Evolutionary conservation across 2,329 filamentous ascomycete genomes (phyloP).

Genomic region (Cladobotryum protrusum): DNA sequence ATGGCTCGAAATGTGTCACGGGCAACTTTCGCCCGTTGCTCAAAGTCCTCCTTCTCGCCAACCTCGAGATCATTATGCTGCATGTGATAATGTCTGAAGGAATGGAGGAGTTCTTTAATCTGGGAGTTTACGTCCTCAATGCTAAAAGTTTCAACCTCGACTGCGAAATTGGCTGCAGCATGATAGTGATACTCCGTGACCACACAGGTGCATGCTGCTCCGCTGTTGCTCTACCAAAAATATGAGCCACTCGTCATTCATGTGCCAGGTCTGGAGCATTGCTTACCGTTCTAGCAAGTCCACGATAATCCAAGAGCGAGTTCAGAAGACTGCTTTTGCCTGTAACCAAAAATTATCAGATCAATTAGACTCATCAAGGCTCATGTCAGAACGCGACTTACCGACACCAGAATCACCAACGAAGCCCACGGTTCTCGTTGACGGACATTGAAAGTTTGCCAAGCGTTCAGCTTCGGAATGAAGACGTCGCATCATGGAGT

Average conservation of each 20-base stretch:
- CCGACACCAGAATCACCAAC: constrained; percentile 44
- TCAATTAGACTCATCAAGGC: too few relatives aligned
- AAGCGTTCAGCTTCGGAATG: constrained; percentile 27
- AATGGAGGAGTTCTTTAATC: constrained; percentile 27
- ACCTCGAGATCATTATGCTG: constrained; percentile 15
- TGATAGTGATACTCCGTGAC: constrained; percentile 42
- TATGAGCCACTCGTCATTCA: not conserved
- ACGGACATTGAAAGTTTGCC: constrained; percentile 31
- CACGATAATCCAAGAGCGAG: constrained; percentile 36
- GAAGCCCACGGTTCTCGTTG: constrained; percentile 37
- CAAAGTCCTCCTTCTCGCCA: constrained; percentile 19
- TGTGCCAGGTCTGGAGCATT: not conserved
- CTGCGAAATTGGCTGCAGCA: constrained; percentile 22
- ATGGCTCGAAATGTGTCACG: constrained; percentile 32
- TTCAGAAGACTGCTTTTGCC: constrained; percentile 47
- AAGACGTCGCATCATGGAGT: constrained; percentile 33
- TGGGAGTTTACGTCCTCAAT: constrained; percentile 28
- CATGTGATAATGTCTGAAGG: constrained; percentile 32
- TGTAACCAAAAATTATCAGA: constrained; percentile 6
- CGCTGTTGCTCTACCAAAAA: constrained; percentile 35
- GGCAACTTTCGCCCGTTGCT: constrained; percentile 28
- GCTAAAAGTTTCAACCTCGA: constrained; percentile 30
- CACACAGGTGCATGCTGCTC: constrained; percentile 41
- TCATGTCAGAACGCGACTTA: constrained; percentile 15
- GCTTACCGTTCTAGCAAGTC: constrained; percentile 38